A percentile compares a stretch with the other conserved stretches of the same genome.
Evolutionary conservation across 176 grass and related monocot genomes (phyloP).

Genomic region (Juncus inflexus): DNA sequence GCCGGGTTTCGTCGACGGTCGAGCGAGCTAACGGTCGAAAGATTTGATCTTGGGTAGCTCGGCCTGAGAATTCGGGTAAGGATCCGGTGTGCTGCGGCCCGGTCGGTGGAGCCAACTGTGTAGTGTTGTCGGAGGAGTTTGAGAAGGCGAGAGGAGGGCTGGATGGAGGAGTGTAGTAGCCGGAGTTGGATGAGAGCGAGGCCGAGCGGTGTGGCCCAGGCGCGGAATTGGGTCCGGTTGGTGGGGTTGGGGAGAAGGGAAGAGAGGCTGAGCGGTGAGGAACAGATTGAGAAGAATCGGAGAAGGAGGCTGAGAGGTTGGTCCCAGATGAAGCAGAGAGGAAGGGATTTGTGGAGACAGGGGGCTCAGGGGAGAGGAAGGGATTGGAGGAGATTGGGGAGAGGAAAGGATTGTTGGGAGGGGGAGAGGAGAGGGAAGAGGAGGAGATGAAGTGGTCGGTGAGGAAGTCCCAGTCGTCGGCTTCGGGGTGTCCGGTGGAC

Average conservation of each 20-base stretch:
- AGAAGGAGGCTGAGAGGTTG: constrained; percentile 10
- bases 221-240: constrained; percentile 27
- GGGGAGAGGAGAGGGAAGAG: not conserved
- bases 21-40: constrained; percentile 34
- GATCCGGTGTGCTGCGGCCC: constrained; percentile 47
- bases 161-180: constrained; percentile 38
- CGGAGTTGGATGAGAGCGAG: constrained; percentile 33
- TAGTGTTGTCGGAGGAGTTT: constrained; percentile 6
- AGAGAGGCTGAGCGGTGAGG: constrained; percentile 24
- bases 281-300: constrained; percentile 33
- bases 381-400: not conserved
- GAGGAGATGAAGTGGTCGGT: constrained; percentile 20
- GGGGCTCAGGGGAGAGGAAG: not conserved
- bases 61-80: constrained; percentile 48
- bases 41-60: constrained; percentile 1
- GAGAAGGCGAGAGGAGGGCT: constrained; percentile 31
- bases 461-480: constrained; percentile 24
- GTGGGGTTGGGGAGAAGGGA: constrained; percentile 18
- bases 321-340: constrained; percentile 22
- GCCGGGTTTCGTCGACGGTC: constrained; percentile 31
- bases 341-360: not conserved
- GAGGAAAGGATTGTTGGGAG: not conserved
- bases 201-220: constrained; percentile 23
- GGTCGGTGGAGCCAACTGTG: constrained; percentile 31
- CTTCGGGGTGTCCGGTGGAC: constrained; percentile 2